Conservation (phyloP, 495 filamentous ascomycete genomes). For the Penicilliopsis zonata region DNA sequence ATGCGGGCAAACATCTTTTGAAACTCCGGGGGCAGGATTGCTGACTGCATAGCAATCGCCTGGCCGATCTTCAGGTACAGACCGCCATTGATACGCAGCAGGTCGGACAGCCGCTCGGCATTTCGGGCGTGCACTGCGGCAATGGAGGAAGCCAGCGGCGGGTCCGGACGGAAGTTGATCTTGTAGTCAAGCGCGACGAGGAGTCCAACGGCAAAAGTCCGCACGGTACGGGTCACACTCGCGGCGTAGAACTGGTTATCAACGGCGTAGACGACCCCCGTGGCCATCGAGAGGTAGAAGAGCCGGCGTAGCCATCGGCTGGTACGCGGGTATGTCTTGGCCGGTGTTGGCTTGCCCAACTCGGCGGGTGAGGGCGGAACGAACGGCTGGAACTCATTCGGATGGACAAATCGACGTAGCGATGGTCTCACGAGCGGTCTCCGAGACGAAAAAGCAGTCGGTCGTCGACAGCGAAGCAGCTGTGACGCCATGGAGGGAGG, state of each 20-base stretch:
- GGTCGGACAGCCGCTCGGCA: slow-evolving; percentile 65
- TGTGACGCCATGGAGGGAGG: slow-evolving; percentile 12
- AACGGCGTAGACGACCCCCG: slow-evolving; percentile 48
- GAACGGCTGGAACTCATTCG: slow-evolving; percentile 51
- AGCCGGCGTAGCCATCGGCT: slow-evolving; percentile 68
- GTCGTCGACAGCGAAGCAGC: slow-evolving; percentile 16
- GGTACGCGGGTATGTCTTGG: slow-evolving; percentile 50
- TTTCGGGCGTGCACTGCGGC: slow-evolving; percentile 65
- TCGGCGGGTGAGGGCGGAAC: slow-evolving; percentile 68
- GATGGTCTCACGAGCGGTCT: slow-evolving; percentile 6
- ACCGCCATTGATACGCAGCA: slow-evolving; percentile 78
- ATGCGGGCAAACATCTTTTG: slow-evolving; percentile 89
- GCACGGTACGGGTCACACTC: slow-evolving; percentile 63
- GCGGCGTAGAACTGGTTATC: slow-evolving; percentile 69
- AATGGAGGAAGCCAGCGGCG: slow-evolving; percentile 54
- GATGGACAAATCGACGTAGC: slow-evolving; percentile 14
- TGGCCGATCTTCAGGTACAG: slow-evolving; percentile 97
- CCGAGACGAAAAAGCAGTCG: slow-evolving; percentile 1
- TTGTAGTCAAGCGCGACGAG: slow-evolving; percentile 89
- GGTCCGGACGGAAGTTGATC: slow-evolving; percentile 79
- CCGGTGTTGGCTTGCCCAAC: slow-evolving; percentile 59
- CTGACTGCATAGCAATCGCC: slow-evolving; percentile 96
- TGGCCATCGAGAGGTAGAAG: slow-evolving; percentile 44
- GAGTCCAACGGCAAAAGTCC: slow-evolving; percentile 69
- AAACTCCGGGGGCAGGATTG: slow-evolving; percentile 83